phyloP scores from a whole-genome alignment of 768 basidiomycete genomes.

The Lactarius pseudohatsudake region DNA sequence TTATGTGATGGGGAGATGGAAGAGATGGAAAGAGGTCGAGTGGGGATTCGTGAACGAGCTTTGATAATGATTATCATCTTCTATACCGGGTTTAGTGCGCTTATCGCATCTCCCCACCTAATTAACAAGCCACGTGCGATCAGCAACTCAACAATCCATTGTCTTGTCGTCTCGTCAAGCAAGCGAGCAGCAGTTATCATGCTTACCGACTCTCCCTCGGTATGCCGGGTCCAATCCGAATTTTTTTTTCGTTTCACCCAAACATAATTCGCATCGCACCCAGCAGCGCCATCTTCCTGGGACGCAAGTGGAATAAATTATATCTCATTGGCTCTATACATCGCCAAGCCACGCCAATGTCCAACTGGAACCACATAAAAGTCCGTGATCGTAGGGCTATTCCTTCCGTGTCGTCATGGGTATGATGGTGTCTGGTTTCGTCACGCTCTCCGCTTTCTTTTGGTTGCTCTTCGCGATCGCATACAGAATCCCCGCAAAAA shows the following conservation, averaged over 20 bases:
- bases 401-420: conserved; percentile 58
- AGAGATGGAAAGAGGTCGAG: not conserved
- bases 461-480: conserved; percentile 94
- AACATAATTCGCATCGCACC: conserved; percentile 17
- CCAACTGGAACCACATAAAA: conserved; percentile 1
- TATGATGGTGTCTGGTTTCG: conserved; percentile 53
- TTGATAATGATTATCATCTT: not conserved
- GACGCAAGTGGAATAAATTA: conserved; percentile 18
- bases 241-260: not conserved
- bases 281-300: not conserved
- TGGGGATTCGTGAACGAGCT: conserved; percentile 1
- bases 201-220: conserved; percentile 7
- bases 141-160: not conserved
- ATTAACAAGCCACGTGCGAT: conserved; percentile 1
- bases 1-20: not conserved
- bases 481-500: conserved; percentile 89
- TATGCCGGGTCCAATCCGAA: conserved; percentile 12
- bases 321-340: conserved; percentile 20
- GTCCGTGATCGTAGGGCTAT: conserved; percentile 16
- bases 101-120: conserved; percentile 12
- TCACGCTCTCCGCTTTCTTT: conserved; percentile 67
- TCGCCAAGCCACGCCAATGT: not conserved
- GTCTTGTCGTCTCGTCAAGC: not conserved
- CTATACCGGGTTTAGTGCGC: not conserved
- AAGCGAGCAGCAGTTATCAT: not conserved